Evolutionary conservation across 305 asterid species (phyloP).

Genomic region (Fraxinus nigra): DNA sequence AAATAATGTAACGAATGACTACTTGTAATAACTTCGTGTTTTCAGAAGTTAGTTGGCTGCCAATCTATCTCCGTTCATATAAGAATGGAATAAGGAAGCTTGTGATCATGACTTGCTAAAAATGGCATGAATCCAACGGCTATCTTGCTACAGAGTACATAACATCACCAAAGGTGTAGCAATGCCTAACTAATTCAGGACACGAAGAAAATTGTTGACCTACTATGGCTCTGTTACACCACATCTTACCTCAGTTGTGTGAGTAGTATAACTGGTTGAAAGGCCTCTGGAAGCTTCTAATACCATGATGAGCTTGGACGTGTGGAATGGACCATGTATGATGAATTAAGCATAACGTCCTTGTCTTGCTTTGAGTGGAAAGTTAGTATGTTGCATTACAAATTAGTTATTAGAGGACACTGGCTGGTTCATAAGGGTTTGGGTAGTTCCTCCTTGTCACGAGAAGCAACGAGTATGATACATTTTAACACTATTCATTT

Average conservation of each 20-base stretch:
- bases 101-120: conserved; percentile 37
- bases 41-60: neutral
- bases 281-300: neutral
- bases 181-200: neutral
- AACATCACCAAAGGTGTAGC: conserved; percentile 6
- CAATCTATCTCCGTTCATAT: conserved; percentile 4
- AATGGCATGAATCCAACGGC: conserved; percentile 78
- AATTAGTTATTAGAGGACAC: neutral
- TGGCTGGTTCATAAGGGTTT: neutral
- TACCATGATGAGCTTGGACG: neutral
- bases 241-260: neutral
- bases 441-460: neutral
- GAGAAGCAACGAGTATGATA: neutral
- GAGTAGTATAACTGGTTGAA: neutral
- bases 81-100: conserved; percentile 1
- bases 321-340: neutral
- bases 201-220: neutral
- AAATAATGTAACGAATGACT: neutral
- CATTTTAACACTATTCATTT: neutral
- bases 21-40: neutral
- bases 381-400: neutral
- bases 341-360: neutral
- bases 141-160: conserved; percentile 20
- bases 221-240: neutral
- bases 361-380: neutral